Evolutionary conservation across 306 rosid species (phyloP), one percentile per base, ranked within the genome.

Genomic region (Rosa lucieae): DNA sequence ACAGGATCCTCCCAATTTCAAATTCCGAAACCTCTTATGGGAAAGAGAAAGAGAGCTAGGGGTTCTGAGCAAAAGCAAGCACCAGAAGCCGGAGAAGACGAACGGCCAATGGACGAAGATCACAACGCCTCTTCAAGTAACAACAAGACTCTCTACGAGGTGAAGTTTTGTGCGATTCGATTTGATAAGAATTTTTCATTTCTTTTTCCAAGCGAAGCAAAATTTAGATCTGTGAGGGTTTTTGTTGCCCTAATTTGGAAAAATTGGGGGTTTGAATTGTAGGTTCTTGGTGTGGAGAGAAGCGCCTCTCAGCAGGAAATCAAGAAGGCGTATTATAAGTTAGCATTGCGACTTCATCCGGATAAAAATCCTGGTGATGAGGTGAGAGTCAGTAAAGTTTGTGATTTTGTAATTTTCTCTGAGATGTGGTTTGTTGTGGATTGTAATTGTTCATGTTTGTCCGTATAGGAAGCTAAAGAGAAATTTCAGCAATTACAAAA

Each of bases 271-370:
- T n/a, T 73, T 51, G 23, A 5, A 65, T 43, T 70, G 73, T 59
- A 89, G 97, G 85, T 92, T 88, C 86, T 92, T 76, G 97, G 92
- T 1, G 94, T 90, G 85, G 97, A 95, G 84, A 90, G 88, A 75
- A 85, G 93, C 17, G 97, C 98, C 2, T 77, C 97, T 72, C 97
- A 95, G 53, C 97, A 85, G 84, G 99, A 95, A 82, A 90, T 93
- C 65, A 95, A 95, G 88, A 95, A 91, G 82, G 98, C 98, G 5
- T 95, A 95, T 77, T 73, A 91, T 86, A 90, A 91, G 84, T 89
- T 93, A 82, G 99, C 99, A 3, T 83, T 95, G 87, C 86, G 90
- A 53, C 90, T 93, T n/a, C 99, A 95, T 81, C 99, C 99, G 15
- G 99, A 95, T 84, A 95, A 95, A 76, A 95, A 93, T 80, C 96